Conservation (phyloP, 2,329 filamentous ascomycete species). For the Penicillium sp. region DNA sequence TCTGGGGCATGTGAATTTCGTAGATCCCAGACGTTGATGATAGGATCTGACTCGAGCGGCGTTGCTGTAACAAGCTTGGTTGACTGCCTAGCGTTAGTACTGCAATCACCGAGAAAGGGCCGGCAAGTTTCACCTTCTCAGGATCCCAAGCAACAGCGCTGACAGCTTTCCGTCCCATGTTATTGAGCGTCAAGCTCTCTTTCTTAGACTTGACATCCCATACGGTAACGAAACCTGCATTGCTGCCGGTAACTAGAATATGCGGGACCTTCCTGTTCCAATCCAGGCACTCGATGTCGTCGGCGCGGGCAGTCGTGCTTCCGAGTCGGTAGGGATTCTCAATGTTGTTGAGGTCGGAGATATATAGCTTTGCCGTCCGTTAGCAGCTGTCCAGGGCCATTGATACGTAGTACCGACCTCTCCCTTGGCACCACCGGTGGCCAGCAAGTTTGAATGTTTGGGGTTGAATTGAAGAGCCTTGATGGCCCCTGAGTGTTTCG, state of each 20-base stretch:
- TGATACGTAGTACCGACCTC: conserved; percentile 55
- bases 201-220: conserved; percentile 99
- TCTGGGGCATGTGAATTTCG: conserved; percentile 96
- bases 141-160: conserved; percentile 98
- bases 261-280: conserved; percentile 99
- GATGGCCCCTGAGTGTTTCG: conserved; percentile 89
- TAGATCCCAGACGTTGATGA: conserved; percentile 92
- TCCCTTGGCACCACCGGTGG: conserved; percentile 90
- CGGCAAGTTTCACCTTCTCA: conserved; percentile 63
- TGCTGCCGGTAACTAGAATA: conserved; percentile 92
- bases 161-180: conserved; percentile 84
- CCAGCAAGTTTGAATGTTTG: conserved; percentile 84
- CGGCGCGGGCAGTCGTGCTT: conserved; percentile 82
- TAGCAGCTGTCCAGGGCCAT: conserved; percentile 13
- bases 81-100: conserved; percentile 51
- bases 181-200: conserved; percentile 92
- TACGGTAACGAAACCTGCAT: conserved; percentile 92
- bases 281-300: conserved; percentile 94
- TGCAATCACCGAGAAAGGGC: background rate
- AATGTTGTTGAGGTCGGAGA: conserved; percentile 92
- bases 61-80: conserved; percentile 94
- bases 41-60: conserved; percentile 82
- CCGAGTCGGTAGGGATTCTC: conserved; percentile 87
- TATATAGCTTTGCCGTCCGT: conserved; percentile 65
- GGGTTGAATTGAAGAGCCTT: conserved; percentile 98